Conservation (phyloP, 805 yeast genomes). For the Crinitomyces ghanaensis region DNA sequence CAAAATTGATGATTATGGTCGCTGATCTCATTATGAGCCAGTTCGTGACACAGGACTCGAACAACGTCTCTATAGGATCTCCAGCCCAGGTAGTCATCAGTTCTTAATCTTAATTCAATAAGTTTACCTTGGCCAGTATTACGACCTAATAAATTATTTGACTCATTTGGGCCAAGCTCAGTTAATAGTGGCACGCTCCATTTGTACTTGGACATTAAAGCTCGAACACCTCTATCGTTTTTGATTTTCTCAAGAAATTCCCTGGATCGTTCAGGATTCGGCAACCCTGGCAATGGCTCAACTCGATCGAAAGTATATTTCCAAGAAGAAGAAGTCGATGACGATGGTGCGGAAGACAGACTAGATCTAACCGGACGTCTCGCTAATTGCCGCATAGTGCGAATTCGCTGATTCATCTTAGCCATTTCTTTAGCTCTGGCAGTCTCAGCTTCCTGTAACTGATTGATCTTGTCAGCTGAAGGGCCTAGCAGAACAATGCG, state of each 20-base stretch:
- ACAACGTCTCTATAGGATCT: slow-evolving; percentile 25
- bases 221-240: slow-evolving; percentile 27
- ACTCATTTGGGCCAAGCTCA: slow-evolving; percentile 28
- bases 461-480: slow-evolving; percentile 16
- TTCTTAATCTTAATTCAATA: slow-evolving; percentile 28
- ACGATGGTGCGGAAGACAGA: slow-evolving; percentile 6
- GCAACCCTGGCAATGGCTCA: slow-evolving; percentile 23
- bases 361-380: slow-evolving; percentile 11
- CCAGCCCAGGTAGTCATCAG: slow-evolving; percentile 29
- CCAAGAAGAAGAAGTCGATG: too few species aligned
- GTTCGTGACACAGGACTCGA: slow-evolving; percentile 29
- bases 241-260: slow-evolving; percentile 21
- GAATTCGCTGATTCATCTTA: slow-evolving; percentile 11
- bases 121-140: slow-evolving; percentile 26
- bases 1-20: slow-evolving; percentile 28
- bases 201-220: slow-evolving; percentile 26
- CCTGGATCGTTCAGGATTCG: slow-evolving; percentile 22
- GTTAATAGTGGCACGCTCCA: slow-evolving; percentile 27
- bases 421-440: slow-evolving; percentile 14
- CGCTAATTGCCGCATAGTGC: slow-evolving; percentile 8
- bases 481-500: slow-evolving; percentile 25
- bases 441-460: slow-evolving; percentile 16
- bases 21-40: slow-evolving; percentile 27
- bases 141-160: slow-evolving; percentile 22
- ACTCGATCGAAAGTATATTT: slow-evolving; percentile 26